Evolutionary conservation across 805 yeast species (phyloP).

Genomic region (Ogataea ramenticola): DNA sequence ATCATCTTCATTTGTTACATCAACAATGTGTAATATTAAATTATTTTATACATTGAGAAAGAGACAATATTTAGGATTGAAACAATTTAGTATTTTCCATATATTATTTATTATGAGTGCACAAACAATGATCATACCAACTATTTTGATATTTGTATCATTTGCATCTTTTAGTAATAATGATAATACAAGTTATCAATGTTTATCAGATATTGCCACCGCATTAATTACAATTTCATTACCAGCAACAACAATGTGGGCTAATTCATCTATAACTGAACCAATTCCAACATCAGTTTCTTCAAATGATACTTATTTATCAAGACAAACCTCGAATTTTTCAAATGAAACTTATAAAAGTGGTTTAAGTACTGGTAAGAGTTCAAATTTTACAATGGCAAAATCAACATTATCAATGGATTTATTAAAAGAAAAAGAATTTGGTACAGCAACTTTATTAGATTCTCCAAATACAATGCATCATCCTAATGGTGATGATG

Average conservation of each 20-base stretch:
- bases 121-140: constrained; percentile 79
- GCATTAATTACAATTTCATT: constrained; percentile 63
- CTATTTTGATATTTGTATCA: constrained; percentile 55
- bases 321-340: constrained; percentile 1
- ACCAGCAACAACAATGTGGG: constrained; percentile 88
- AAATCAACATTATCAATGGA: neutral
- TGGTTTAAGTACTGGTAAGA: neutral
- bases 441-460: no score
- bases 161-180: constrained; percentile 29
- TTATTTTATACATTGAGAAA: constrained; percentile 61
- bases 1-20: constrained; percentile 56
- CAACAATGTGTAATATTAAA: constrained; percentile 56
- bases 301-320: constrained; percentile 17
- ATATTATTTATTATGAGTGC: constrained; percentile 71
- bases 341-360: neutral
- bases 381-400: constrained; percentile 1
- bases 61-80: constrained; percentile 70
- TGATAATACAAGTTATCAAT: constrained; percentile 24
- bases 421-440: no score
- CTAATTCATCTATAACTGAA: constrained; percentile 54
- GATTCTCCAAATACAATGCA: constrained; percentile 1
- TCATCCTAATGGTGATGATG: neutral
- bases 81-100: constrained; percentile 78
- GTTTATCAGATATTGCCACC: constrained; percentile 46
- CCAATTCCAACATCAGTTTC: constrained; percentile 37